A percentile compares a stretch with the other conserved stretches of the same genome.
phyloP scores from a whole-genome alignment of 208 protist species.

The Crithidia sp. region DNA sequence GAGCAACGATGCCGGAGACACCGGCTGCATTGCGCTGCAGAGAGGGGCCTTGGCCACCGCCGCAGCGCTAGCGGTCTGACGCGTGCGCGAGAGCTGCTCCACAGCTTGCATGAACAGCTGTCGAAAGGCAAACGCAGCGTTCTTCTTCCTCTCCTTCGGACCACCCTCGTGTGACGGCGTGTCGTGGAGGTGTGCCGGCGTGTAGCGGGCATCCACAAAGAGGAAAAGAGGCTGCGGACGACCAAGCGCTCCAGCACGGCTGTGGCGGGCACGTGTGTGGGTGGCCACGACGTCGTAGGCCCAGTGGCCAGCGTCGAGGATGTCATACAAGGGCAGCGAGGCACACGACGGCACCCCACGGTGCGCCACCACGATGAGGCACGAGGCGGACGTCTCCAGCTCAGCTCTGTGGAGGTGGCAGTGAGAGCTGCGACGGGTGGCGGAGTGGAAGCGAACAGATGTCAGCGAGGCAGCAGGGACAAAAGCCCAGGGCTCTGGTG shows the following conservation, averaged over 20 bases:
- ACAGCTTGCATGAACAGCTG: background rate
- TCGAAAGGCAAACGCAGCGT: background rate
- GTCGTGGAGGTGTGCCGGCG: constrained; percentile 19
- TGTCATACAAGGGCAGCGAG: background rate
- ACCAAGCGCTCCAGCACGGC: background rate
- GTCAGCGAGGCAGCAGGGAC: background rate
- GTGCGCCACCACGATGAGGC: constrained; percentile 1
- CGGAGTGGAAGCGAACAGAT: background rate
- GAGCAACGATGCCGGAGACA: too few relatives aligned
- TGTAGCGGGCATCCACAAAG: constrained; percentile 24
- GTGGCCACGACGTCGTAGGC: constrained; percentile 31
- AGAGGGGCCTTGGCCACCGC: too few relatives aligned
- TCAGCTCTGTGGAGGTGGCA: background rate
- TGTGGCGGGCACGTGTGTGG: background rate
- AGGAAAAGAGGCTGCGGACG: constrained; percentile 18
- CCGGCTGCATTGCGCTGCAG: too few relatives aligned
- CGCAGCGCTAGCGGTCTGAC: too few relatives aligned
- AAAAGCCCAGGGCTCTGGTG: background rate
- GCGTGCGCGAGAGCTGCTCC: too few relatives aligned
- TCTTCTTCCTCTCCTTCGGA: background rate
- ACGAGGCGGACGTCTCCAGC: background rate
- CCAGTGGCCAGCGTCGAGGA: constrained; percentile 32
- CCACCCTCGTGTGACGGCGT: background rate
- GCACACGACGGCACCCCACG: background rate
- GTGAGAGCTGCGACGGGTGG: background rate